phyloP scores from a whole-genome alignment of 1,284 basidiomycete genomes.

The Boletus sp. region DNA sequence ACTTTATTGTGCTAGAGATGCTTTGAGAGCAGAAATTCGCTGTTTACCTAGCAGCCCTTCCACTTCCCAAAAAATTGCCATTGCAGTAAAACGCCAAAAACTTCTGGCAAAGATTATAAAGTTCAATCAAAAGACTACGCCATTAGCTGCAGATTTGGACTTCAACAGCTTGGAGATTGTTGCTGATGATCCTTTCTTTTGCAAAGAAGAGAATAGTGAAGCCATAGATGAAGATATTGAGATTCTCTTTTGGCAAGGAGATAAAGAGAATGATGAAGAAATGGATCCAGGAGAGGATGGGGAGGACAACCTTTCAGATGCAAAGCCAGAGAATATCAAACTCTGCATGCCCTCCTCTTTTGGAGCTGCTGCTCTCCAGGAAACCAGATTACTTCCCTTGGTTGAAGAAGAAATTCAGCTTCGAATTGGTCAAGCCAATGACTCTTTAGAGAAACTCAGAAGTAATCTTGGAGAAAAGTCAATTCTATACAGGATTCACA shows the following conservation, averaged over 20 bases:
- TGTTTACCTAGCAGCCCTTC: background rate
- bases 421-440: background rate
- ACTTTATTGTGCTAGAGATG: background rate
- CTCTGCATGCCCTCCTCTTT: background rate
- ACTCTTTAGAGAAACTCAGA: background rate
- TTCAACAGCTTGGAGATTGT: too few relatives aligned
- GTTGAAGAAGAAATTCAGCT: background rate
- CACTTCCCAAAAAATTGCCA: background rate
- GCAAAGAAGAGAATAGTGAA: background rate
- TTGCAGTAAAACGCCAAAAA: background rate
- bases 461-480: background rate
- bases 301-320: too few relatives aligned
- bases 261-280: too few relatives aligned
- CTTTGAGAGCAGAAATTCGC: background rate
- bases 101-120: background rate
- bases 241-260: too few relatives aligned
- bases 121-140: background rate
- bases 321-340: background rate
- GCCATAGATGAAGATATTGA: background rate
- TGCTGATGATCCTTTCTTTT: background rate
- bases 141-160: background rate
- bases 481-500: background rate
- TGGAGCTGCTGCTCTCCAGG: background rate
- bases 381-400: background rate
- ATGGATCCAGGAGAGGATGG: too few relatives aligned